phyloP scores from a whole-genome alignment of 1,284 basidiomycete genomes.

The Erythrobasidium hasegawianum region DNA sequence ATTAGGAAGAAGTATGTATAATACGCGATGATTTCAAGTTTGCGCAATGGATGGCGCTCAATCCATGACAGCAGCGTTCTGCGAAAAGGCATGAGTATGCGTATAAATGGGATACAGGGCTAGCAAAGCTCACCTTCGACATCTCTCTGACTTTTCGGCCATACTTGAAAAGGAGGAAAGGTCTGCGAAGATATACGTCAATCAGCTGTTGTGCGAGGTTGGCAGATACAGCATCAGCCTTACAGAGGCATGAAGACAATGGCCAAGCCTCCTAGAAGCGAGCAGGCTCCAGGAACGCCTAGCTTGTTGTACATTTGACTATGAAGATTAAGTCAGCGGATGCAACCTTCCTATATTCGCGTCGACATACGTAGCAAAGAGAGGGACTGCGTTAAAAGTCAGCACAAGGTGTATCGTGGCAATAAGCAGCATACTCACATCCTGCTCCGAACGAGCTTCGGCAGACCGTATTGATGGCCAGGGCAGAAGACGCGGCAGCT shows the following conservation, averaged over 20 bases:
- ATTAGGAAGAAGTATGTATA: too few relatives aligned
- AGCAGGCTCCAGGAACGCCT: conserved; percentile 52
- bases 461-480: conserved; percentile 51
- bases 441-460: conserved; percentile 55
- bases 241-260: conserved; percentile 47
- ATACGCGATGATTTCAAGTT: too few relatives aligned
- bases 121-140: conserved; percentile 46
- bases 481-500: conserved; percentile 48
- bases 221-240: neutral
- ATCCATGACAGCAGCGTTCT: too few relatives aligned
- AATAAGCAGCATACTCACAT: too few relatives aligned
- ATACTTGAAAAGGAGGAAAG: conserved; percentile 52
- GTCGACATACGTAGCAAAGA: conserved; percentile 4
- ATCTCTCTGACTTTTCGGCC: conserved; percentile 52
- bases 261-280: conserved; percentile 50
- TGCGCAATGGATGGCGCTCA: too few relatives aligned
- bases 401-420: too few relatives aligned
- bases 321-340: conserved; percentile 50
- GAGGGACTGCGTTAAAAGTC: neutral
- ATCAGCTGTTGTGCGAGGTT: conserved; percentile 9
- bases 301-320: conserved; percentile 55
- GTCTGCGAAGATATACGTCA: conserved; percentile 46
- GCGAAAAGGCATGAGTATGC: too few relatives aligned
- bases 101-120: too few relatives aligned
- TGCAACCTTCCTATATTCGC: conserved; percentile 49